These are phyloP conservation scores for Geranium rotundifolium DNA, from an alignment of 345 rosid genomes.

Conservation along the genomic window DNA sequence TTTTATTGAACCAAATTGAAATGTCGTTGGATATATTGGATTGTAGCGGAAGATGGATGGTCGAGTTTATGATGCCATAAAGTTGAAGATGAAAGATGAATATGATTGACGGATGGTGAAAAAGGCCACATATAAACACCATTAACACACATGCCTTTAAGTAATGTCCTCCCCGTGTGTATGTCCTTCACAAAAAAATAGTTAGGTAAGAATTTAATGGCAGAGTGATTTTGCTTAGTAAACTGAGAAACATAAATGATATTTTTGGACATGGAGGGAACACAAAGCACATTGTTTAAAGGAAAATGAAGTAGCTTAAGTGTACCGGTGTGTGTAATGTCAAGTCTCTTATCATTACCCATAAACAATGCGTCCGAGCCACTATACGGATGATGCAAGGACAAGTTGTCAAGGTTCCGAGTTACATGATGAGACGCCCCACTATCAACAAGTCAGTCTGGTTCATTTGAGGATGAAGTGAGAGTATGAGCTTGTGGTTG, in stretches of 20 bases:
- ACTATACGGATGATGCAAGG: neutral
- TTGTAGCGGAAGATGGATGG: neutral
- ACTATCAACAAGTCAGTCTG: neutral
- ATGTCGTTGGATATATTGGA: neutral
- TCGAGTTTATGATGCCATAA: slow-evolving; percentile 2
- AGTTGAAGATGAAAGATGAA: neutral
- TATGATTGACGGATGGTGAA: neutral
- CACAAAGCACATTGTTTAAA: neutral
- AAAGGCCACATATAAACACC: neutral
- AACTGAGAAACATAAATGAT: no score
- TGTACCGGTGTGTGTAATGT: slow-evolving; percentile 7
- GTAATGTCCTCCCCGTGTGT: neutral
- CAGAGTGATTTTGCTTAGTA: neutral
- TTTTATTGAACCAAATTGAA: neutral
- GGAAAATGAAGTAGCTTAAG: neutral
- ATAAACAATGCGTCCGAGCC: slow-evolving; percentile 1
- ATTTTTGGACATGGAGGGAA: neutral
- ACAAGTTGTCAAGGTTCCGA: neutral
- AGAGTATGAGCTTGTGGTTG: no score
- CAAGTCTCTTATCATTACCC: slow-evolving; percentile 4
- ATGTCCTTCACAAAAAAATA: slow-evolving; percentile 10
- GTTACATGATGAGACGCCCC: slow-evolving; percentile 6
- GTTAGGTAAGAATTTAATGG: slow-evolving; percentile 5
- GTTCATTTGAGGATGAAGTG: no score
- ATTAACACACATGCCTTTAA: neutral